Base-by-base conservation (phyloP, 768 basidiomycete genomes). In the Suillus hirtellus region DNA sequence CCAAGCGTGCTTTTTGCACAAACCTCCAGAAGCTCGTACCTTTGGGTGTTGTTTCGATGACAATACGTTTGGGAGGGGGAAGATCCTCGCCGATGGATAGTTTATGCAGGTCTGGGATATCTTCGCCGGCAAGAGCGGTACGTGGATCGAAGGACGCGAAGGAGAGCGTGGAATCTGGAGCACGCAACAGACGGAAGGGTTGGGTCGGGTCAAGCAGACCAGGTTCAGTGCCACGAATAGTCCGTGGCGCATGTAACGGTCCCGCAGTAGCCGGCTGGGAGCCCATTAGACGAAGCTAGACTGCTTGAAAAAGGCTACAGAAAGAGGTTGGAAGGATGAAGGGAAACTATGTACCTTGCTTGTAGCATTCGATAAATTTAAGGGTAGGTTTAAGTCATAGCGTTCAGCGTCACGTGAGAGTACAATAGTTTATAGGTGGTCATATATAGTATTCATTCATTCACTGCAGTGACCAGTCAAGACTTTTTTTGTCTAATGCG, bases 141-240 rank as follows among this genome's bases (percentile, higher is more conserved):
- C 80, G 80, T 5, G 90, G 88, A 70, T 93, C 85, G 64, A 90
- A 92, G n/a, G 81, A 82, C 11, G 92, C 89, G 68, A 93, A 93
- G 4, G 79, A 82, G n/a, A 93, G 76, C 37, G 66, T 85, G 4
- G 89, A 84, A n/a, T 79, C 79, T 2, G 83, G 80, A 47, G 78
- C 74, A 55, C 87, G 85, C n/a, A 90, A 79, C 21, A 93, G 73
- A 49, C 91, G 87, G 17, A 76, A 70, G 14, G 78, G 76, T 71
- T 93, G 91, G 0, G 84, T 78, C 42, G 79, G 75, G 75, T 93
- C 91, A 31, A 92, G 79, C 2, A 84, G 66, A 10, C 92, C 91
- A n/a, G 89, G 89, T 19, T 73, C 72, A 4, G 81, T 70, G 42
- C 88, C 89, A 3, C 70, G 70, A 19, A 76, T 53, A 11, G 60